Evolutionary conservation across 2,329 filamentous ascomycete species (phyloP), one percentile per base, ranked within the genome.

Genomic region (Fusarium sublunatum): DNA sequence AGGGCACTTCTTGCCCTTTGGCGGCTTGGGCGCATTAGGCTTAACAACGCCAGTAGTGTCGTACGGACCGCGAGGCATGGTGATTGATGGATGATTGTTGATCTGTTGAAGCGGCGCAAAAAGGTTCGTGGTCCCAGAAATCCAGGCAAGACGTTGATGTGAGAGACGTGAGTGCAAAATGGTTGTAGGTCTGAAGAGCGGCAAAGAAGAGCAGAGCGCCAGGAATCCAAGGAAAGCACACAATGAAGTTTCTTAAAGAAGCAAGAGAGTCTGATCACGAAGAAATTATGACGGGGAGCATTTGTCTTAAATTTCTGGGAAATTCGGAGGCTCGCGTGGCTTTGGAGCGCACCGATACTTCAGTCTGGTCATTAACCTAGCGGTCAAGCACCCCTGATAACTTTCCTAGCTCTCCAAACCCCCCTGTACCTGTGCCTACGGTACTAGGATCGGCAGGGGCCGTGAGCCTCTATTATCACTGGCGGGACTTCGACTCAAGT

Each of bases 21-120:
- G 74, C 11, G 73, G 75, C 58, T 76, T 76, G 42, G 75, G 74
- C 26, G 67, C 65, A 64, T 57, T 74, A 49, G 75, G 75, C 70
- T 76, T 77, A 47, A 68, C 56, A 38, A 77, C 68, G 55, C 75
- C 75, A 47, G 75, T 77, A n/a, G 71, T 74, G 53, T 77, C 75
- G 56, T 77, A 77, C 2, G 75, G 75, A 48, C 75, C 75, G 41
- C 75, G 74, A 34, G 72, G 62, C 75, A 77, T 77, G 46, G 31
- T 59, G 61, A 41, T 36, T 31, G 53, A 40, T 53, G 39, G 53
- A 40, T 53, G 39, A 28, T 58, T 53, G 46, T 59, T 42, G 39
- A 45, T 43, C 35, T 44, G 36, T 49, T 57, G 49, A 31, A 40
- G 55, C 24, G 40, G 22, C 36, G 44, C 39, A 50, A 39, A 9